phyloP scores from a whole-genome alignment of 139 green algal genomes.

The Chlorella sp. region DNA sequence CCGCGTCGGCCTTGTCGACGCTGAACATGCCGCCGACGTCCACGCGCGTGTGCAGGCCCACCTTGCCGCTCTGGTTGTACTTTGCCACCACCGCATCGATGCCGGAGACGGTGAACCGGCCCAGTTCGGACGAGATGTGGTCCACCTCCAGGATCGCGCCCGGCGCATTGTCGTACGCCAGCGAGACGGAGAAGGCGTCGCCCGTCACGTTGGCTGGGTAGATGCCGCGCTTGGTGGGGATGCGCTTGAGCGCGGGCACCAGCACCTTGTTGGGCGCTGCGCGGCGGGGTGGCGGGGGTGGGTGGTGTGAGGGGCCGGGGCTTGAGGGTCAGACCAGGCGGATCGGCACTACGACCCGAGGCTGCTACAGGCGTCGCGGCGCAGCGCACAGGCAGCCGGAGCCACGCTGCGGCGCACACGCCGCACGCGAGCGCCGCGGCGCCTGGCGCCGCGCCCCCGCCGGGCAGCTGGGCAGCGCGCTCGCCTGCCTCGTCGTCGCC shows the following conservation, averaged over 20 bases:
- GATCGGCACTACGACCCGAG: too few species aligned
- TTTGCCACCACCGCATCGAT: conserved; percentile 43
- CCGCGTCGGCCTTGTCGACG: conserved; percentile 62
- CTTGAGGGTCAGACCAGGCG: too few species aligned
- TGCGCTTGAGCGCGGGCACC: conserved; percentile 65
- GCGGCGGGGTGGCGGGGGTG: background rate
- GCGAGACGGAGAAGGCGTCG: conserved; percentile 53
- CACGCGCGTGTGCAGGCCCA: conserved; percentile 63
- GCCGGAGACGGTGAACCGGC: conserved; percentile 40
- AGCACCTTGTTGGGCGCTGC: conserved; percentile 27
- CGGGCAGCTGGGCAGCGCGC: background rate
- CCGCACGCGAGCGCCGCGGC: too few species aligned
- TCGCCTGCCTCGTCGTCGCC: conserved; percentile 28
- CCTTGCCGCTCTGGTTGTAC: conserved; percentile 46
- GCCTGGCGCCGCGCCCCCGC: background rate
- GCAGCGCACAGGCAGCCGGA: too few species aligned
- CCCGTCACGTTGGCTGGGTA: conserved; percentile 56
- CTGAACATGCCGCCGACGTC: conserved; percentile 73
- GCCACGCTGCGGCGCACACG: too few species aligned
- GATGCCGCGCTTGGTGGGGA: conserved; percentile 74
- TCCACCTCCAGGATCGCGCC: conserved; percentile 8
- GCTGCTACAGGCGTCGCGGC: too few species aligned
- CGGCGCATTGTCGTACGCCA: conserved; percentile 61
- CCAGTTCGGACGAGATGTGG: conserved; percentile 16
- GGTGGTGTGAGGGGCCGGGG: background rate